These are phyloP conservation scores for Alternaria sp. DNA, from an alignment of 2,329 filamentous ascomycete genomes.

Conservation along the genomic window DNA sequence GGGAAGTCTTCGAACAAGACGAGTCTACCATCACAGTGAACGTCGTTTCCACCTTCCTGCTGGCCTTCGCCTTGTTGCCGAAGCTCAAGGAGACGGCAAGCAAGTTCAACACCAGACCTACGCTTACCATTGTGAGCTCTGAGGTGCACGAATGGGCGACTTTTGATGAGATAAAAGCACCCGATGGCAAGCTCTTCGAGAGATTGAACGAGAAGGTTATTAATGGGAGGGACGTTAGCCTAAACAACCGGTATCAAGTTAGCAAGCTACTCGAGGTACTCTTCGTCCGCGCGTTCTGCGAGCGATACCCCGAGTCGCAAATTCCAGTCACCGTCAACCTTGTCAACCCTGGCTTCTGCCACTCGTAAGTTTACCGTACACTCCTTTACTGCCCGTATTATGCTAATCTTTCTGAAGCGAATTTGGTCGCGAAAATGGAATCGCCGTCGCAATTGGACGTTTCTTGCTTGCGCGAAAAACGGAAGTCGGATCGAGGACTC, in stretches of 20 bases:
- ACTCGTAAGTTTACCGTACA: slow-evolving; percentile 27
- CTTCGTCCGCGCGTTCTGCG: slow-evolving; percentile 29
- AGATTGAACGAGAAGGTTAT: slow-evolving; percentile 25
- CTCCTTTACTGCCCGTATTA: neutral
- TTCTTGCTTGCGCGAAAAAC: slow-evolving; percentile 44
- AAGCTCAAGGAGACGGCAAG: slow-evolving; percentile 33
- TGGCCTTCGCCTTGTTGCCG: slow-evolving; percentile 38
- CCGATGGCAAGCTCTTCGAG: slow-evolving; percentile 37
- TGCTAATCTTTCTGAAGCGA: slow-evolving; percentile 12
- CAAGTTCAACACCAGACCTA: slow-evolving; percentile 31
- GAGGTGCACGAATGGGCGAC: slow-evolving; percentile 39
- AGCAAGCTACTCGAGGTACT: slow-evolving; percentile 45
- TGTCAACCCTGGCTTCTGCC: slow-evolving; percentile 45
- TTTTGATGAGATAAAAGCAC: slow-evolving; percentile 31
- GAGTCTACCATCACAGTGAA: slow-evolving; percentile 49
- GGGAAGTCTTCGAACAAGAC: slow-evolving; percentile 32
- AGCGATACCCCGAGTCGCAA: slow-evolving; percentile 12
- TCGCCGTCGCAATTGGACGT: slow-evolving; percentile 15
- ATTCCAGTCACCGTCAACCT: slow-evolving; percentile 42
- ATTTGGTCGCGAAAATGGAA: slow-evolving; percentile 24
- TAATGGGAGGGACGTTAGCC: slow-evolving; percentile 8
- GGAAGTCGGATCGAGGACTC: slow-evolving; percentile 50
- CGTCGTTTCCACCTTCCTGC: slow-evolving; percentile 48
- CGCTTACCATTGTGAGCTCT: slow-evolving; percentile 41
- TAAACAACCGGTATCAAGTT: slow-evolving; percentile 29